These are phyloP conservation scores for Pigoraptor vietnamica DNA, from an alignment of 78 protist species.

Conservation along the genomic window DNA sequence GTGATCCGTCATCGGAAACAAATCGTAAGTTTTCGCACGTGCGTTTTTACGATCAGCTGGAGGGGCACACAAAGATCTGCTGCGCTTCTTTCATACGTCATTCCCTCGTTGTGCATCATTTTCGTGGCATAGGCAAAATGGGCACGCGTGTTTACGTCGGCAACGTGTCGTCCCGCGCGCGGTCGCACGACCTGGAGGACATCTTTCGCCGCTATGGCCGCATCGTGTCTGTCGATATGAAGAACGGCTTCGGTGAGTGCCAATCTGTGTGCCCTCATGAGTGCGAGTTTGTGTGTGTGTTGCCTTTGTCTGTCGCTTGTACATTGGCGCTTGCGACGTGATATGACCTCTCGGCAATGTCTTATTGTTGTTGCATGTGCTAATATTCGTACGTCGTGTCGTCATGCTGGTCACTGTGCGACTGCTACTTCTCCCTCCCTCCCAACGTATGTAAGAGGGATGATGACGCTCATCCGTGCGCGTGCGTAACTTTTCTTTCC, in stretches of 20 bases:
- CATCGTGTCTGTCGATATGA: background rate
- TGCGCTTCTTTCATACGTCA: too few species aligned
- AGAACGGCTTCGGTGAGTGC: background rate
- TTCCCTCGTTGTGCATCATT: background rate
- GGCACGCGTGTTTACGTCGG: background rate
- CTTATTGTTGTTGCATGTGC: background rate
- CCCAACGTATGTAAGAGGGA: too few species aligned
- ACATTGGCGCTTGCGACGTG: background rate
- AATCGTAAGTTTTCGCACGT: too few species aligned
- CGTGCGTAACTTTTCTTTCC: background rate
- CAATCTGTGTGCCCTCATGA: background rate
- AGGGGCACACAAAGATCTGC: too few species aligned
- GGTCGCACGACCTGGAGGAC: background rate
- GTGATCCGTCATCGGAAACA: too few species aligned
- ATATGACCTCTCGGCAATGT: background rate
- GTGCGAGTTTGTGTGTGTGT: too few species aligned
- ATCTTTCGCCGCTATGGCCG: background rate
- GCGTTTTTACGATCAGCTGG: too few species aligned
- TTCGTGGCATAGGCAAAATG: background rate
- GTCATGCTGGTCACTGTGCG: too few species aligned
- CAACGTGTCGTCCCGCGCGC: constrained; percentile 6
- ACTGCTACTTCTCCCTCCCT: too few species aligned
- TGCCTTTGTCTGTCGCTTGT: too few species aligned
- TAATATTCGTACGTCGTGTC: too few species aligned
- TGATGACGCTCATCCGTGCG: background rate